A percentile compares a stretch with the other conserved stretches of the same genome.
Evolutionary conservation across 2,329 filamentous ascomycete genomes (phyloP).

Genomic region (Myriangium duriaei): DNA sequence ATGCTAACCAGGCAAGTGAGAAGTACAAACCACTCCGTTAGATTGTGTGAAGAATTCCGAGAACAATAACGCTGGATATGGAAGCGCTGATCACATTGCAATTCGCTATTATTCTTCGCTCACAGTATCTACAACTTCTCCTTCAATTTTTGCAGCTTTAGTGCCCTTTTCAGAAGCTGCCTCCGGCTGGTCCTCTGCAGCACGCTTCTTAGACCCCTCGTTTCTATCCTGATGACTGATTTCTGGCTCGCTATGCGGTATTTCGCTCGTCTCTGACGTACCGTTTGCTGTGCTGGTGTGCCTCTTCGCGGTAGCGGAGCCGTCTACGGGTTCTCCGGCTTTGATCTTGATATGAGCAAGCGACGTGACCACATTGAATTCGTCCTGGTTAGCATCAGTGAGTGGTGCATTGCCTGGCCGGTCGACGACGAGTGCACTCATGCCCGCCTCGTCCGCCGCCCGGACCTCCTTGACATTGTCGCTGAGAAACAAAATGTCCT

Average conservation of each 20-base stretch:
- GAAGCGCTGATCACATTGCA: too few species aligned
- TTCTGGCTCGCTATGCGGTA: not conserved
- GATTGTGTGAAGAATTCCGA: too few species aligned
- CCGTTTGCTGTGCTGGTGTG: slow-evolving; percentile 9
- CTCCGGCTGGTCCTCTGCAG: not conserved
- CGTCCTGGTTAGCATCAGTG: slow-evolving; percentile 32
- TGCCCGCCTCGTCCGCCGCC: slow-evolving; percentile 31
- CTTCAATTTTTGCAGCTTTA: not conserved
- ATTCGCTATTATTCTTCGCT: too few species aligned
- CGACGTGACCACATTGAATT: slow-evolving; percentile 14
- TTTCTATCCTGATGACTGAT: too few species aligned
- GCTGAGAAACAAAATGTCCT: slow-evolving; percentile 63
- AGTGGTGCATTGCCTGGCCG: slow-evolving; percentile 60
- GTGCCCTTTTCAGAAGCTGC: not conserved
- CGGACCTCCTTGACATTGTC: slow-evolving; percentile 55
- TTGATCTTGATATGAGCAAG: slow-evolving; percentile 17
- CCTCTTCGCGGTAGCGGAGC: slow-evolving; percentile 4
- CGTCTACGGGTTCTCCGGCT: not conserved
- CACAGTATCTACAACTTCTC: not conserved
- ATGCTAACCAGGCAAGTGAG: too few species aligned
- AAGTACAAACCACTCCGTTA: too few species aligned
- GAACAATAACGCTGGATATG: too few species aligned
- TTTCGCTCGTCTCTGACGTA: not conserved
- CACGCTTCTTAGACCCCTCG: not conserved
- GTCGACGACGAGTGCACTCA: slow-evolving; percentile 33